Evolutionary conservation across 352 stramenopile species (phyloP).

Genomic region (Phytopythium aichiense): DNA sequence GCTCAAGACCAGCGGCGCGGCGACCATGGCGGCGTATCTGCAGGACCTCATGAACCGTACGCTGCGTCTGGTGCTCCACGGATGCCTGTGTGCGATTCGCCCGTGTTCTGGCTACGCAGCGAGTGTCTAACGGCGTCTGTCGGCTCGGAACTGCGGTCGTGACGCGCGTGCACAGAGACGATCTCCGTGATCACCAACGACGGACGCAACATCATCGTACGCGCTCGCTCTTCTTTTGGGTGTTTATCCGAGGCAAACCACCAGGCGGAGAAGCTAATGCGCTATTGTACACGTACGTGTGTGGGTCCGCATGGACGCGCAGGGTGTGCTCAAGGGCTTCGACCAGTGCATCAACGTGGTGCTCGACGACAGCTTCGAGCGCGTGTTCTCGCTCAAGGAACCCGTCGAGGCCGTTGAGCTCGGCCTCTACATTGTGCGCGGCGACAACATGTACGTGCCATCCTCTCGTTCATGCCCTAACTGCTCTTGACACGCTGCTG

Average conservation of each 20-base stretch:
- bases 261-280: neutral
- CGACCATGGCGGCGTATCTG: conserved; percentile 76
- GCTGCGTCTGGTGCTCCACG: neutral
- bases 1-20: conserved; percentile 1
- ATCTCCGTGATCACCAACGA: conserved; percentile 94
- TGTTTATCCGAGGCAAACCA: too few species aligned
- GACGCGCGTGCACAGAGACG: conserved; percentile 39
- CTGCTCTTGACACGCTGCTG: neutral
- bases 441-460: conserved; percentile 89
- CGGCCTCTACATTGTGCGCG: conserved; percentile 92
- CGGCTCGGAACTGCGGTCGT: neutral
- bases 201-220: conserved; percentile 92
- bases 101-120: too few species aligned
- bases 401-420: conserved; percentile 89
- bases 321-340: conserved; percentile 89
- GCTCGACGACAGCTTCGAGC: conserved; percentile 92
- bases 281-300: neutral
- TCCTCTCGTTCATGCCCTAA: neutral
- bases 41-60: conserved; percentile 82
- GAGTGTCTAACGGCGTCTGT: neutral
- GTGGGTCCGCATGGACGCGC: neutral
- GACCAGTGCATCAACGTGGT: conserved; percentile 94
- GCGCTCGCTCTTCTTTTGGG: conserved; percentile 7
- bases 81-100: neutral
- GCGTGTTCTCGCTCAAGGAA: conserved; percentile 89